These are phyloP conservation scores for Sungouiella thailandica DNA, from an alignment of 805 yeast species.

Conservation along the genomic window DNA sequence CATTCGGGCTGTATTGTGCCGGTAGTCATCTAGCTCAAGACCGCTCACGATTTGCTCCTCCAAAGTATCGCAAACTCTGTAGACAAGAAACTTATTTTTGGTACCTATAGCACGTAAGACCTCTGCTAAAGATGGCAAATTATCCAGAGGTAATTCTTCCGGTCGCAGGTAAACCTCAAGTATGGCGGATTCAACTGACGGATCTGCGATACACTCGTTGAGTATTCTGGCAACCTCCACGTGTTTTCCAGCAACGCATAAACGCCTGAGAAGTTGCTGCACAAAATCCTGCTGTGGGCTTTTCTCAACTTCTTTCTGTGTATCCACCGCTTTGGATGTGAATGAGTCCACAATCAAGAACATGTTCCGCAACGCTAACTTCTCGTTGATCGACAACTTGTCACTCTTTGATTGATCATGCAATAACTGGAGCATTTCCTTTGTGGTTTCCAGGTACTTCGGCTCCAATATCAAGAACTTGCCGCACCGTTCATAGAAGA, in stretches of 20 bases:
- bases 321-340: slow-evolving; percentile 4
- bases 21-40: slow-evolving; percentile 58
- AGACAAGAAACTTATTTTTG: slow-evolving; percentile 36
- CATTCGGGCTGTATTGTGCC: slow-evolving; percentile 54
- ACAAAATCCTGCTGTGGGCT: slow-evolving; percentile 9
- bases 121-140: slow-evolving; percentile 45
- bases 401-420: slow-evolving; percentile 45
- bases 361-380: slow-evolving; percentile 54
- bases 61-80: slow-evolving; percentile 53
- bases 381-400: slow-evolving; percentile 48
- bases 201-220: slow-evolving; percentile 27
- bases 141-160: slow-evolving; percentile 55
- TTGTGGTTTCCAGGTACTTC: slow-evolving; percentile 55
- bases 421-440: slow-evolving; percentile 56
- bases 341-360: slow-evolving; percentile 50
- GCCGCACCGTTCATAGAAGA: slow-evolving; percentile 74
- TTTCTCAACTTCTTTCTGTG: not conserved
- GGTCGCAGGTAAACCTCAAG: slow-evolving; percentile 51
- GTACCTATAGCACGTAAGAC: slow-evolving; percentile 30
- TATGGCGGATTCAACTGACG: slow-evolving; percentile 28
- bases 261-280: slow-evolving; percentile 8
- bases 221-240: slow-evolving; percentile 3
- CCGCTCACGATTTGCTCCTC: slow-evolving; percentile 64
- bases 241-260: slow-evolving; percentile 3
- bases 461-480: slow-evolving; percentile 52